Evolutionary conservation across 306 rosid genomes (phyloP).

Genomic region (Senna siamea): DNA sequence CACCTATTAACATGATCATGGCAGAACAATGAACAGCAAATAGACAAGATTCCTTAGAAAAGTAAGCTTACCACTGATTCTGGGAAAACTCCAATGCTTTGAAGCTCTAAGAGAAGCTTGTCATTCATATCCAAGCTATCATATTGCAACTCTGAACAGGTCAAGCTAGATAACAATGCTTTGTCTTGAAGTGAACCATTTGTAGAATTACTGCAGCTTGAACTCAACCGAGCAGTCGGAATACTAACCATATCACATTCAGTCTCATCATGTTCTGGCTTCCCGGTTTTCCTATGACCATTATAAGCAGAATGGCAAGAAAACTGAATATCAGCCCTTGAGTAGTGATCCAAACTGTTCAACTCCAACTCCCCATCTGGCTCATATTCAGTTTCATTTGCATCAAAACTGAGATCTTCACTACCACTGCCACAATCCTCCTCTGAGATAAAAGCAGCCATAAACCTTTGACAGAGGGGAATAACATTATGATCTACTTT

Average conservation of each 20-base stretch:
- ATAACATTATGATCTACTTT: constrained; percentile 62
- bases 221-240: constrained; percentile 51
- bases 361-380: constrained; percentile 68
- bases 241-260: constrained; percentile 54
- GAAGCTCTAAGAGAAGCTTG: constrained; percentile 90
- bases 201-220: constrained; percentile 51
- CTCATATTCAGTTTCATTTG: constrained; percentile 62
- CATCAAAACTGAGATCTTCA: constrained; percentile 65
- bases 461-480: constrained; percentile 86
- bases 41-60: constrained; percentile 18
- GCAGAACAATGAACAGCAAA: constrained; percentile 9
- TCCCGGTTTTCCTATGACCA: constrained; percentile 58
- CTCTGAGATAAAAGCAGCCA: constrained; percentile 88
- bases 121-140: constrained; percentile 72
- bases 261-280: constrained; percentile 56
- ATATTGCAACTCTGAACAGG: constrained; percentile 76
- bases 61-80: constrained; percentile 71
- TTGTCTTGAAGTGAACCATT: constrained; percentile 71
- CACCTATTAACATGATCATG: not conserved
- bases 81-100: constrained; percentile 80
- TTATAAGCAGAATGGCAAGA: constrained; percentile 65
- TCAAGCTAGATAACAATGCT: constrained; percentile 48
- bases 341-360: constrained; percentile 55
- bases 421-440: constrained; percentile 69
- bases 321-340: constrained; percentile 60